phyloP scores from a whole-genome alignment of 208 protist species.

The Angomonas desouzai region DNA sequence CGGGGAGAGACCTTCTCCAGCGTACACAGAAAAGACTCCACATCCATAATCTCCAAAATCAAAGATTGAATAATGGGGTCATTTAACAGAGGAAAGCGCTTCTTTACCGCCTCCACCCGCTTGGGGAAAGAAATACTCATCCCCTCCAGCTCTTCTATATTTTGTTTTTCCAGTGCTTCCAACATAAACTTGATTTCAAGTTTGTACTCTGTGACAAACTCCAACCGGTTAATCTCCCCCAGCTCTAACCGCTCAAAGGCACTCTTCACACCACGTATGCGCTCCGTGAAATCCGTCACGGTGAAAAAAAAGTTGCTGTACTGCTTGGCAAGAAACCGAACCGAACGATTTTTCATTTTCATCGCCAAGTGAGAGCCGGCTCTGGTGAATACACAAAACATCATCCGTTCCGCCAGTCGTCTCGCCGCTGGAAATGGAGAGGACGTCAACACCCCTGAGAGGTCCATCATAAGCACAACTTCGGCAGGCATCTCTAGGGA shows the following conservation, averaged over 20 bases:
- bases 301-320: conserved; percentile 77
- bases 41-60: conserved; percentile 56
- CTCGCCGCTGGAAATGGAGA: conserved; percentile 61
- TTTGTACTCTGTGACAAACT: conserved; percentile 53
- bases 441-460: conserved; percentile 60
- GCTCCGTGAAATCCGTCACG: conserved; percentile 59
- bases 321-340: conserved; percentile 47
- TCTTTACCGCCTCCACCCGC: conserved; percentile 39
- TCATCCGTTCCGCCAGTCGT: conserved; percentile 62
- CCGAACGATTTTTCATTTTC: conserved; percentile 28
- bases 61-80: conserved; percentile 65
- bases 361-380: conserved; percentile 48
- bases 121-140: conserved; percentile 57
- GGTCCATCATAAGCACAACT: conserved; percentile 77
- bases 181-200: conserved; percentile 67
- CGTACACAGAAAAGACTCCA: conserved; percentile 65
- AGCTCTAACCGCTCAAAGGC: conserved; percentile 66
- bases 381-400: conserved; percentile 67
- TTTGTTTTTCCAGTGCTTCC: conserved; percentile 43
- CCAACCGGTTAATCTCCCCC: conserved; percentile 62
- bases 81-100: conserved; percentile 56
- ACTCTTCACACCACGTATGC: conserved; percentile 36
- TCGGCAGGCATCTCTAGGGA: conserved; percentile 78
- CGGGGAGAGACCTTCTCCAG: conserved; percentile 68
- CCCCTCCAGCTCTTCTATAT: conserved; percentile 50